Evolutionary conservation across 352 stramenopile genomes (phyloP).

Genomic region (Phytophthora ohioensis): DNA sequence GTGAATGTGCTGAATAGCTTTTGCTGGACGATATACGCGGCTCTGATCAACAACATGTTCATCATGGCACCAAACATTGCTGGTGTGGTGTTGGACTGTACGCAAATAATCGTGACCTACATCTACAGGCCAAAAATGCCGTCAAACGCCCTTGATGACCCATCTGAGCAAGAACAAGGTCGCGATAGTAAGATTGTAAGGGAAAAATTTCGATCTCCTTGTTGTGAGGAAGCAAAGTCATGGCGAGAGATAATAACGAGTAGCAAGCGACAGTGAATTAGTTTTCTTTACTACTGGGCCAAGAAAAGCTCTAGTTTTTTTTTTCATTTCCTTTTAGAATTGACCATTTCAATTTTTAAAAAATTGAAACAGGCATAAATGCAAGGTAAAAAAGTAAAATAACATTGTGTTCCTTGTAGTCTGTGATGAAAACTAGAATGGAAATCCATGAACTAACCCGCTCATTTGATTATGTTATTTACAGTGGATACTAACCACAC

Average conservation of each 20-base stretch:
- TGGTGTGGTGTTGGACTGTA: slow-evolving; percentile 28
- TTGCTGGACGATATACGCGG: slow-evolving; percentile 50
- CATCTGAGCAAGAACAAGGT: not conserved
- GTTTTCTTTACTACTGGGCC: too few species aligned
- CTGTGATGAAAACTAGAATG: too few species aligned
- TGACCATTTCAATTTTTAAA: too few species aligned
- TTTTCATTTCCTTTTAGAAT: too few species aligned
- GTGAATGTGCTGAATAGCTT: slow-evolving; percentile 50
- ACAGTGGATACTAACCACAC: too few species aligned
- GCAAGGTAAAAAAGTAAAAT: too few species aligned
- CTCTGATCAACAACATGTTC: slow-evolving; percentile 40
- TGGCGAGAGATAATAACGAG: not conserved
- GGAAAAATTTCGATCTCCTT: not conserved
- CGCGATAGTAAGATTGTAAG: not conserved
- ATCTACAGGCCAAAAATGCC: slow-evolving; percentile 13
- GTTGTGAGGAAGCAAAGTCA: not conserved
- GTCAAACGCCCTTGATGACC: not conserved
- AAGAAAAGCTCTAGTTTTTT: too few species aligned
- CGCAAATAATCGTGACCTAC: slow-evolving; percentile 23
- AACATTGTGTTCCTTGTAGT: too few species aligned
- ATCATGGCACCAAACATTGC: slow-evolving; percentile 39
- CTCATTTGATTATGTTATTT: too few species aligned
- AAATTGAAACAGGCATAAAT: too few species aligned
- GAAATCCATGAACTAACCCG: too few species aligned
- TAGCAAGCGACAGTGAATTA: not conserved